Base-by-base conservation (phyloP, 2,329 filamentous ascomycete genomes). In the Botryosphaeria dothidea region DNA sequence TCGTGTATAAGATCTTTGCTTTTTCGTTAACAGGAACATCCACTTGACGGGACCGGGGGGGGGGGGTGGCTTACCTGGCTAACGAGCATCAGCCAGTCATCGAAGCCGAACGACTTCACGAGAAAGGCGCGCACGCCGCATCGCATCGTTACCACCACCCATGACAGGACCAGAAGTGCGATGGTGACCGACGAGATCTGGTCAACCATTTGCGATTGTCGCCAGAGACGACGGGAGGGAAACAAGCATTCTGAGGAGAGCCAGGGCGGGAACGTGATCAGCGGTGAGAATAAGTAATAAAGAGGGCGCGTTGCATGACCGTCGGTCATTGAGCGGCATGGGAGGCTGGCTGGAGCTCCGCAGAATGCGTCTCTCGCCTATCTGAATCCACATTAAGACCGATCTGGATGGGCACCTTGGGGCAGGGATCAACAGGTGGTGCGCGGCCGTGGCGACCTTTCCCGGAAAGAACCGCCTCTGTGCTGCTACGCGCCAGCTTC, bases 61-160 rank as follows among this genome's bases (percentile, higher is more conserved):
- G 11, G n/a, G 0, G 77, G 79, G 68, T 79, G 80, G 25, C 78
- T 67, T 1, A 74, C 41, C 74, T 75, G 69, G 6, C 78, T 75
- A 4, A 70, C 69, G 31, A 80, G 65, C 78, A 81, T 81, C 4
- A 71, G 74, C 67, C 72, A 77, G 69, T 82, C 80, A 68, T 81
- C 79, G 11, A 68, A 62, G 7, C 78, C 79, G 69, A 78, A 80
- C 1, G 69, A 71, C 23, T 73, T 75, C 52, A 78, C 69, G 70
- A 80, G 67, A 15, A 71, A 66, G 2, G 71, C 70, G 41, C 78
- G 73, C 11, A 78, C 76, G 46, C 78, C 76, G 23, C 79, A 67
- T 9, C 79, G 72, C 19, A 81, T 65, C 36, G 67, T 62, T n/a
- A 80, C 74, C 4, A 76, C 71, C 3, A 77, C 62, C 73, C 76